Evolutionary conservation across 2,329 filamentous ascomycete genomes (phyloP), one percentile per base, ranked within the genome.

Genomic region (Penicillium glabrum): DNA sequence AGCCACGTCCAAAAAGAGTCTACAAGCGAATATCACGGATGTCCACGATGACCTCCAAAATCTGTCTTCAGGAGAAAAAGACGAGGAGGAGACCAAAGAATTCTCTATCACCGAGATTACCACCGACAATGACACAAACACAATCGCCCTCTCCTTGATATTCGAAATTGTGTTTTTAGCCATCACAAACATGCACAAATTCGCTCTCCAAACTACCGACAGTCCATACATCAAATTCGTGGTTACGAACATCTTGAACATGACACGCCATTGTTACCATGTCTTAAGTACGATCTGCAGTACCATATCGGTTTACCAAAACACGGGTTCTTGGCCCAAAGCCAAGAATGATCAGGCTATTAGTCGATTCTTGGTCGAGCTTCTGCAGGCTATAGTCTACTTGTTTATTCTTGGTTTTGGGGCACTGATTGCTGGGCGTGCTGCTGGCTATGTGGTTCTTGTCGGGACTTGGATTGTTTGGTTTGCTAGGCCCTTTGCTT

Each of bases 381-480:
- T 74, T 19, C 66, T 69, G 2, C 72, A 72, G 55, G 70, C 71
- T 8, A 45, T 67, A 46, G 54, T 74, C 11, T 75, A 75, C 56
- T 59, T 75, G 39, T 59, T 69, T 10, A 59, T 72, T 37, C 62
- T 76, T 29, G 71, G 67, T 0, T 71, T 72, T 46, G 59, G 69
- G 4, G 62, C 68, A 33, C 60, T 73, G 51, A 23, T 75, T 2
- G 47, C 75, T 5, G 64, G 68, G 3, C 69, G 71, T 19, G 61
- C 64, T 48, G 67, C 68, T 4, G 64, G 68, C 2, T 73, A 73
- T 31, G 51, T 74, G 41, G 64, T 73, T 39, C 61, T 74, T 21
- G 53, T 75, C 33, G 69, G 67, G 5, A 69, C 66, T 21, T 76
- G 73, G 74, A 59, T 76, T 27, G 51, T 72, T 13, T 76, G 74